These are phyloP conservation scores for Hymenoscyphus repandus DNA, from an alignment of 2,329 filamentous ascomycete genomes.

Conservation along the genomic window DNA sequence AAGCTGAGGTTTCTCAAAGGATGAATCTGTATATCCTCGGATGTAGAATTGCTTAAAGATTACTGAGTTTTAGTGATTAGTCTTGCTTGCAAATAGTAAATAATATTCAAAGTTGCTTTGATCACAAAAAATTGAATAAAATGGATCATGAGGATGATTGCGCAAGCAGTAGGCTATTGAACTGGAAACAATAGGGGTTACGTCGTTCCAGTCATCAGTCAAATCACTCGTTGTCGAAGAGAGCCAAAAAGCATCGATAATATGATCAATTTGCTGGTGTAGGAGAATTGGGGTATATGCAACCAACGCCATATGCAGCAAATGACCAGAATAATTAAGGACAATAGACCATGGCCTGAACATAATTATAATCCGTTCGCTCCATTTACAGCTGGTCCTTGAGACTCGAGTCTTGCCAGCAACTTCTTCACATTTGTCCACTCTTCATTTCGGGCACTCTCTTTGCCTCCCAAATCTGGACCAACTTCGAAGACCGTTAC, in stretches of 20 bases:
- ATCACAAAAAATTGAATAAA: too few species aligned
- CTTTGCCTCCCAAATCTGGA: conserved; percentile 74
- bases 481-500: conserved; percentile 93
- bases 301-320: conserved; percentile 11
- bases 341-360: background rate
- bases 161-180: too few species aligned
- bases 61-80: too few species aligned
- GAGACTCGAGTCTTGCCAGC: conserved; percentile 65
- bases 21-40: too few species aligned
- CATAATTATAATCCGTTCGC: conserved; percentile 19
- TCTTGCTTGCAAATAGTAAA: too few species aligned
- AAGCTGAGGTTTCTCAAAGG: too few species aligned
- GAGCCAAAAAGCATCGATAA: background rate
- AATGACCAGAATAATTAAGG: conserved; percentile 6
- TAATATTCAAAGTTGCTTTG: too few species aligned
- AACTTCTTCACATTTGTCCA: conserved; percentile 92
- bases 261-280: conserved; percentile 10
- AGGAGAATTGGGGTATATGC: conserved; percentile 12
- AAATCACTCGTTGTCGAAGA: too few species aligned
- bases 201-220: too few species aligned
- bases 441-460: conserved; percentile 77
- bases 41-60: too few species aligned
- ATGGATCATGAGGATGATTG: too few species aligned
- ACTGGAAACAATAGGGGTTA: too few species aligned
- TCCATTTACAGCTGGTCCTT: conserved; percentile 17